Evolutionary conservation across 1,139 yeast species (phyloP), one percentile per base, ranked within the genome.

Genomic region (Nadsonia starkeyi-henricii): DNA sequence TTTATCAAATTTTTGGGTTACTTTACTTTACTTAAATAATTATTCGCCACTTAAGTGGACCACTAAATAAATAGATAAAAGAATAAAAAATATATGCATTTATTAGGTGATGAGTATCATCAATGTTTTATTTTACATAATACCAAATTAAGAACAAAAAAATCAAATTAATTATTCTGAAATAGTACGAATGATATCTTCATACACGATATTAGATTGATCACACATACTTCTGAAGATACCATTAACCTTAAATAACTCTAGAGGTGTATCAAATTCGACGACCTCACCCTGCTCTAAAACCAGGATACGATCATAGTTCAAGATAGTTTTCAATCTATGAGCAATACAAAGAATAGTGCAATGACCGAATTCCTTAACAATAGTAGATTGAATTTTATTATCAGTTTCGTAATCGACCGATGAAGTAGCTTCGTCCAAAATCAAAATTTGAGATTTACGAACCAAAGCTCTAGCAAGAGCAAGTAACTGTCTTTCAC

Each of bases 391-490:
- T 63, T 83, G 93, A 55, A 84, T 79, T 60, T 74, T 75, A 39
- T 75, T 69, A 62, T 84, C 93, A 0, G 93, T 82, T 55, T 78
- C 85, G 59, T 79, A 81, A 61, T 84, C 94, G 43, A 84, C 91
- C 9, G 84, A 78, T 0, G 93, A 82, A 0, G 94, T 84, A 17
- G 94, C 93, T 62, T 84, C 94, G 61, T 84, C 94, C 51, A 84
- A 64, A 52, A 84, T 78, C 55, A 84, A 67, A 50, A 84, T 77
- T 58, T 74, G 77, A 4, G 85, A 70, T 46, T 76, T 72, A 53
- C 85, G 73, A n/a, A 82, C 85, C 53, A 84, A 68, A 0, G 94
- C 89, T 55, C 93, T 73, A 0, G 91, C 85, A 54, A 84, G 72
- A 1, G 91, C 82, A 50, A 84, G 65, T 54, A 84, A 65, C 62